Base-by-base conservation (phyloP, 345 rosid genomes). In the Cardamine resedifolia region DNA sequence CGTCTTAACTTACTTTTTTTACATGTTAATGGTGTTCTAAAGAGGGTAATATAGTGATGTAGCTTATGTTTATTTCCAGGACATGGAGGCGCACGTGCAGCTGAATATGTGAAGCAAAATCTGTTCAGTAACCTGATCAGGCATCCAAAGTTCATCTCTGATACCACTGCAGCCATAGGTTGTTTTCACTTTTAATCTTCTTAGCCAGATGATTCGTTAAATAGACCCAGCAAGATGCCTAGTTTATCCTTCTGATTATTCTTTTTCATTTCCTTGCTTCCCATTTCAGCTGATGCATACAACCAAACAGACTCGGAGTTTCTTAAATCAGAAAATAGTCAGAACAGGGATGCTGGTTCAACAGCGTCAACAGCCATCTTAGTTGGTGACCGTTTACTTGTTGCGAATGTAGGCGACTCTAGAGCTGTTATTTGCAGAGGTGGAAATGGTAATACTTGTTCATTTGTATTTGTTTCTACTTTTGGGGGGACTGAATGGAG, bases 11-110 rank as follows among this genome's bases (percentile, higher is more conserved):
- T 43, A 43, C 11, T n/a, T n/a, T 11, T n/a, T 51, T n/a, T 11
- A 34, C 66, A 12, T 34, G 12, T 11, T 58, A 74, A n/a, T 20
- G 27, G 5, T 58, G 16, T 5, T 56, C 7, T 66, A 15, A 38
- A 58, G 26, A 66, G 56, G 11, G 6, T 6, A 30, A 6, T 28
- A 2, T 60, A n/a, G 20, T 77, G 51, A 68, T 64, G 23, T 9
- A 74, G 52, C 59, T 18, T 16, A 27, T 76, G 74, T 48, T 49
- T 66, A 14, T 64, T 16, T 83, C 69, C 80, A 96, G 99, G 99
- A 76, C 99, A 96, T 82, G 99, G 99, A 59, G 99, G 99, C 71
- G 96, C 90, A 66, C 90, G 98, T 38, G 99, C 99, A 58, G 99
- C 99, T 73, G 98, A 96, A 81, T 96, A 88, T 77, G 97, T 96